A percentile compares a stretch with the other conserved stretches of the same genome.
Evolutionary conservation across 208 protist species (phyloP).

Genomic region (Porcisia deanei): DNA sequence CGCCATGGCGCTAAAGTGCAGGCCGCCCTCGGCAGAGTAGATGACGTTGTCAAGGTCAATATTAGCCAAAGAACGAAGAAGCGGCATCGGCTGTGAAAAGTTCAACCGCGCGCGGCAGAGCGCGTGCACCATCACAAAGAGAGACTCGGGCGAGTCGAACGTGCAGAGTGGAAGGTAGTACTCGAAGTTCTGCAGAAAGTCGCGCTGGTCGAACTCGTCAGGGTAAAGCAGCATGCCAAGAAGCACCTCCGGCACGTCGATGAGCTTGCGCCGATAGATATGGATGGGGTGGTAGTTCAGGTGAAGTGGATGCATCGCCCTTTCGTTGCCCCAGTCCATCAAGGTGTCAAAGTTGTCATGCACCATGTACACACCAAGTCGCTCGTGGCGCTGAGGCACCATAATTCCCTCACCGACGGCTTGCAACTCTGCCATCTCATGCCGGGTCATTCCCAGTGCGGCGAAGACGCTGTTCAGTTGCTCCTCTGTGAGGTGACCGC

Average conservation of each 20-base stretch:
- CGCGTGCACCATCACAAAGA: conserved; percentile 72
- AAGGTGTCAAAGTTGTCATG: conserved; percentile 90
- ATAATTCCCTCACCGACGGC: conserved; percentile 55
- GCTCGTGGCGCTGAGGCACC: conserved; percentile 58
- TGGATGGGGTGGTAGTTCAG: conserved; percentile 92
- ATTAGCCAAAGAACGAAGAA: conserved; percentile 69
- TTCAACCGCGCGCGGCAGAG: conserved; percentile 62
- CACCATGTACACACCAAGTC: conserved; percentile 79
- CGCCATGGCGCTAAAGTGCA: conserved; percentile 85
- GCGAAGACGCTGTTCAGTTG: conserved; percentile 50
- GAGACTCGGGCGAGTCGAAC: conserved; percentile 79
- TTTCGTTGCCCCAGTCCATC: conserved; percentile 61
- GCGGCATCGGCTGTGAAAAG: conserved; percentile 75
- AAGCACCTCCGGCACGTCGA: conserved; percentile 89
- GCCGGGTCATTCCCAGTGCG: conserved; percentile 58
- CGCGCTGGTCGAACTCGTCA: conserved; percentile 72
- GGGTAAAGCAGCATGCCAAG: conserved; percentile 84
- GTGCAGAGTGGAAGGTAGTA: conserved; percentile 89
- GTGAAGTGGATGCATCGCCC: conserved; percentile 73
- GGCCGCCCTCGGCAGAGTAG: conserved; percentile 83
- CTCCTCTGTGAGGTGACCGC: conserved; percentile 44
- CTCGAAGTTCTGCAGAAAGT: conserved; percentile 71
- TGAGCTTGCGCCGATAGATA: conserved; percentile 85
- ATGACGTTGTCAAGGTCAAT: conserved; percentile 90
- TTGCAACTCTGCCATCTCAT: conserved; percentile 65